Conservation (phyloP, 176 grass and related monocot species). For the Miscanthus lutarioriparius region DNA sequence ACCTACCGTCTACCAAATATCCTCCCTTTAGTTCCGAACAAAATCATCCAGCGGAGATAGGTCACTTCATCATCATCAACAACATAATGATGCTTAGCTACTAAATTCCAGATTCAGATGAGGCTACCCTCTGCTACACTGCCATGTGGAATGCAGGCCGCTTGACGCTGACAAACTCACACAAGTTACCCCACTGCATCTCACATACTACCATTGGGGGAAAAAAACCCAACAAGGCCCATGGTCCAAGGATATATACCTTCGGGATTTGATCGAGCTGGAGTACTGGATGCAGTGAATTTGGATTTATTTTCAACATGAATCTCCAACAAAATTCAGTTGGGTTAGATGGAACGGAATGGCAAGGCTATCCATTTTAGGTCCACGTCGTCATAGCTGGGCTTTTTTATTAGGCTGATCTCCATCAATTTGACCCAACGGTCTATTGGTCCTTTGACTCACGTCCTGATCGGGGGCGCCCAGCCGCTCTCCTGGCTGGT, state of each 20-base stretch:
- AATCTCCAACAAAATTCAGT: not conserved
- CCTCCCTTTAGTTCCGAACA: not conserved
- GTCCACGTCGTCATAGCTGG: no score
- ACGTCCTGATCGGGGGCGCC: no score
- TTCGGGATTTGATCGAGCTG: not conserved
- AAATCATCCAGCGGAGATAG: not conserved
- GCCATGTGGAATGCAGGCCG: not conserved
- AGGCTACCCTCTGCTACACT: not conserved
- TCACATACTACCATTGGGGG: not conserved
- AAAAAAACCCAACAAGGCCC: not conserved
- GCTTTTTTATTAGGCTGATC: no score
- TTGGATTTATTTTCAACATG: not conserved
- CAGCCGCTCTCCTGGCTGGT: no score
- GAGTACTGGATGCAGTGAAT: not conserved
- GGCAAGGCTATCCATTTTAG: no score
- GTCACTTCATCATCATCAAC: not conserved
- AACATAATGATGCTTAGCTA: not conserved
- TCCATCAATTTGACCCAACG: no score
- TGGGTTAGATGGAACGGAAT: not conserved
- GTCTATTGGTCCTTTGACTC: no score
- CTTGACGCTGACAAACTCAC: not conserved
- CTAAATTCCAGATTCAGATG: constrained; percentile 9
- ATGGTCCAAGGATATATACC: not conserved
- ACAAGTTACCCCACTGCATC: not conserved
- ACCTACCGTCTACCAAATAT: constrained; percentile 18